phyloP scores from a whole-genome alignment of 2,329 filamentous ascomycete genomes.

The Scopulariopsis brevicaulis region DNA sequence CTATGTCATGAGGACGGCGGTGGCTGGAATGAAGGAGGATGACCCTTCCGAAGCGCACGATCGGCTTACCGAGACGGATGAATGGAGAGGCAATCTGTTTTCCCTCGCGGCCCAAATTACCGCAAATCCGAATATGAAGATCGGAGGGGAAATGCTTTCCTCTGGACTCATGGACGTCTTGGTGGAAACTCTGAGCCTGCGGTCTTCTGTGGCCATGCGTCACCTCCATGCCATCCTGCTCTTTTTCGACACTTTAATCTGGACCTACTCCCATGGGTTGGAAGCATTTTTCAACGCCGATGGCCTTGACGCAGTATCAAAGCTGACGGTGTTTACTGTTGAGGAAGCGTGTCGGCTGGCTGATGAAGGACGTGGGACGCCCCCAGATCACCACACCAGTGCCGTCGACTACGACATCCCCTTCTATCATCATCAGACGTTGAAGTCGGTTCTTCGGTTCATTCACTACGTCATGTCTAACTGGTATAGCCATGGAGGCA shows the following conservation, averaged over 20 bases:
- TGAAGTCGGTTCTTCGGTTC: slow-evolving; percentile 92
- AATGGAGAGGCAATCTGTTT: slow-evolving; percentile 86
- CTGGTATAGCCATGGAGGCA: slow-evolving; percentile 57
- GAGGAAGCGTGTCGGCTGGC: slow-evolving; percentile 55
- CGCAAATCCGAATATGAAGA: slow-evolving; percentile 35
- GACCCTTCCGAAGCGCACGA: slow-evolving; percentile 40
- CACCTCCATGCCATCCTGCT: slow-evolving; percentile 75
- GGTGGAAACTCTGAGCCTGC: slow-evolving; percentile 75
- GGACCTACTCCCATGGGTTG: slow-evolving; percentile 76
- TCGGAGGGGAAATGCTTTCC: slow-evolving; percentile 73
- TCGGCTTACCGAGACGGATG: slow-evolving; percentile 58
- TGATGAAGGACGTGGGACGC: slow-evolving; percentile 61
- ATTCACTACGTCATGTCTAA: slow-evolving; percentile 90
- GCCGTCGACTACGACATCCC: slow-evolving; percentile 89
- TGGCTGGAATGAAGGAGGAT: slow-evolving; percentile 63
- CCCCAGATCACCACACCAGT: slow-evolving; percentile 57
- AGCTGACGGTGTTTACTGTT: slow-evolving; percentile 72
- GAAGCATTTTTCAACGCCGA: slow-evolving; percentile 69
- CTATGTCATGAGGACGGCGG: slow-evolving; percentile 83
- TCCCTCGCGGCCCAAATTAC: slow-evolving; percentile 69
- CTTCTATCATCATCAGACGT: slow-evolving; percentile 83
- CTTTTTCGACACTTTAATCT: slow-evolving; percentile 82
- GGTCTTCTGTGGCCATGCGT: slow-evolving; percentile 70
- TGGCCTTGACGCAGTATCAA: slow-evolving; percentile 83
- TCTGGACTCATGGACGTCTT: slow-evolving; percentile 85